Conservation (phyloP, 768 basidiomycete genomes). For the Boletus eberwhitei region DNA sequence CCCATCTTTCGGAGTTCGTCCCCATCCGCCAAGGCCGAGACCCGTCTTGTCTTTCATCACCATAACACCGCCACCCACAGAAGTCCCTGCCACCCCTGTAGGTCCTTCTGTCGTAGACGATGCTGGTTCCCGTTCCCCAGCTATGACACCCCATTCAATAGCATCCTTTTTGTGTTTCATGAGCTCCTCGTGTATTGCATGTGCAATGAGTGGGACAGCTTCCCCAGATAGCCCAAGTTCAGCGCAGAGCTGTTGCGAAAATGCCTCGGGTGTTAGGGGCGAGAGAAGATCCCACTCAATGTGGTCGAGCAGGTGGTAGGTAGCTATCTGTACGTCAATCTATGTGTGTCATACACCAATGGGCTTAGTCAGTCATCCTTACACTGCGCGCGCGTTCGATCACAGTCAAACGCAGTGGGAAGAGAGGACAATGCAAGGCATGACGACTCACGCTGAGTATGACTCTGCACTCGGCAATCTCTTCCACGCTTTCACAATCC, state of each 20-base stretch:
- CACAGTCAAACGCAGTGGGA: constrained; percentile 13
- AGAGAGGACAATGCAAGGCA: constrained; percentile 6
- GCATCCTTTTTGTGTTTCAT: constrained; percentile 94
- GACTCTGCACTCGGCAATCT: constrained; percentile 75
- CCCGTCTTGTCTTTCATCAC: constrained; percentile 81
- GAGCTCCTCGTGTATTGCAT: constrained; percentile 94
- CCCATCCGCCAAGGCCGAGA: constrained; percentile 70
- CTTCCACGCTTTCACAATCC: constrained; percentile 51
- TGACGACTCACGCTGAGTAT: constrained; percentile 62
- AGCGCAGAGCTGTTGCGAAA: constrained; percentile 71
- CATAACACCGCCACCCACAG: constrained; percentile 40
- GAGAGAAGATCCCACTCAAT: constrained; percentile 99
- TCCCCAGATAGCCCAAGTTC: constrained; percentile 90
- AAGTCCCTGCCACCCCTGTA: constrained; percentile 3
- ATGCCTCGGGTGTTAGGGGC: constrained; percentile 82
- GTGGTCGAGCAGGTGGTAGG: constrained; percentile 87
- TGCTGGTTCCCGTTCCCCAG: constrained; percentile 43
- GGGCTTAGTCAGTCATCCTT: constrained; percentile 9
- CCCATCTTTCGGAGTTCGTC: constrained; percentile 72
- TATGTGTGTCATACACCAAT: constrained; percentile 29
- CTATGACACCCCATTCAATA: constrained; percentile 89
- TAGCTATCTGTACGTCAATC: constrained; percentile 97
- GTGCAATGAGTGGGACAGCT: constrained; percentile 83
- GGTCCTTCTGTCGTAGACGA: constrained; percentile 18
- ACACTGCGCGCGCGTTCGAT: constrained; percentile 15